Percentiles rank a stretch among this genome's conserved stretches.
Conservation (phyloP, 2,329 filamentous ascomycete genomes). For the Diaporthe australafricana region DNA sequence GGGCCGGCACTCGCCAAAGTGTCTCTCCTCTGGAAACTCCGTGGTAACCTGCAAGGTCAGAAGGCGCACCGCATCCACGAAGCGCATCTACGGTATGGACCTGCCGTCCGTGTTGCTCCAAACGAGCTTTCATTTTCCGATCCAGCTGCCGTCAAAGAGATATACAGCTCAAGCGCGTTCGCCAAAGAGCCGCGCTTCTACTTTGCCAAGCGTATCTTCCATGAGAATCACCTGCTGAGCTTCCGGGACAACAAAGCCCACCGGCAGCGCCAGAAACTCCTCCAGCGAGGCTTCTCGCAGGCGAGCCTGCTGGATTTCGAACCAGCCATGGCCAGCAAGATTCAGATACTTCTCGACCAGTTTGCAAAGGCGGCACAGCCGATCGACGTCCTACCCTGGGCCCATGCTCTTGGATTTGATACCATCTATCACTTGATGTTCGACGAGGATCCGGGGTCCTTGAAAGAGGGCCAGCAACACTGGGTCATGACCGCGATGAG, state of each 20-base stretch:
- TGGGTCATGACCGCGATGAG: neutral
- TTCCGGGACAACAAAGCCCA: conserved; percentile 7
- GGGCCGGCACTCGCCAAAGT: conserved; percentile 39
- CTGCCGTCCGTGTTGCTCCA: conserved; percentile 55
- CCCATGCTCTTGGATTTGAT: neutral
- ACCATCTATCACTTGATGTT: conserved; percentile 10
- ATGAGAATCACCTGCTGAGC: conserved; percentile 8
- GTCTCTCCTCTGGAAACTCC: conserved; percentile 4
- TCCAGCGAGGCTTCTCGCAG: conserved; percentile 1
- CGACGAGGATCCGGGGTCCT: neutral
- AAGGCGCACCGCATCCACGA: conserved; percentile 30
- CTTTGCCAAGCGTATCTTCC: conserved; percentile 9
- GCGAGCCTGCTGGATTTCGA: neutral
- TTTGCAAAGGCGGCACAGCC: neutral
- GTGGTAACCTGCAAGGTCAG: conserved; percentile 7
- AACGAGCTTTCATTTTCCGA: conserved; percentile 54
- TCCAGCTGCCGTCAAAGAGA: conserved; percentile 48
- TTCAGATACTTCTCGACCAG: neutral
- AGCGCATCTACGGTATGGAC: conserved; percentile 52
- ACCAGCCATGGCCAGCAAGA: neutral
- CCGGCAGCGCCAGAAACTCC: conserved; percentile 3
- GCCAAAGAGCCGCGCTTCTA: neutral
- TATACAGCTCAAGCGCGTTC: conserved; percentile 29
- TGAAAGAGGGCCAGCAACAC: neutral
- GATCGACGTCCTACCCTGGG: neutral